Evolutionary conservation across 2,329 filamentous ascomycete genomes (phyloP).

Genomic region (Fusarium fujikuroi): DNA sequence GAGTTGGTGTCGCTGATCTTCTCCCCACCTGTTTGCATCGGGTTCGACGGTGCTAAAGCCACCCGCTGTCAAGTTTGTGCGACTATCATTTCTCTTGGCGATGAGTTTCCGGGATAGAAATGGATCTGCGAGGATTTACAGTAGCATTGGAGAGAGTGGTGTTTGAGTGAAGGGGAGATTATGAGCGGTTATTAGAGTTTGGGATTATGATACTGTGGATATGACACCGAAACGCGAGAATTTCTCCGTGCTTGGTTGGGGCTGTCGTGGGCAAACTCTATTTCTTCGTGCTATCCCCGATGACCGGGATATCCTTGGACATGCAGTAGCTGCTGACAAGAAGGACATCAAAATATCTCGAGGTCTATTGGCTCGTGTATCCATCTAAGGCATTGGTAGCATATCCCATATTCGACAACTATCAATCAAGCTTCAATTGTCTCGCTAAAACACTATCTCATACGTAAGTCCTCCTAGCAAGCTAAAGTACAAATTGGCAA

Average conservation of each 20-base stretch:
- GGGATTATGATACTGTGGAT: not conserved
- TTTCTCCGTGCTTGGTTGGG: not conserved
- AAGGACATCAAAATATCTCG: not conserved
- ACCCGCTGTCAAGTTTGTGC: not conserved
- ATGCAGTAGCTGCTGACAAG: not conserved
- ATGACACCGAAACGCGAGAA: not conserved
- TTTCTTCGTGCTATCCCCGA: not conserved
- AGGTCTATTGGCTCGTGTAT: not conserved
- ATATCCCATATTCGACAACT: not conserved
- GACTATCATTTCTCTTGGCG: not conserved
- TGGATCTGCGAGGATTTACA: not conserved
- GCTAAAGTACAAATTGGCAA: accelerated
- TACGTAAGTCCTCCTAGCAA: too few relatives aligned
- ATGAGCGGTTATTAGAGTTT: not conserved
- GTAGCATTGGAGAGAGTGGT: not conserved
- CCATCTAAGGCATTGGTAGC: accelerated
- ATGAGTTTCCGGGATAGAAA: not conserved
- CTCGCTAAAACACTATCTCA: accelerated
- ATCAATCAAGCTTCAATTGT: accelerated
- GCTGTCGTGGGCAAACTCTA: not conserved
- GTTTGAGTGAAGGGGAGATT: too few relatives aligned
- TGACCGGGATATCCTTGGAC: not conserved
- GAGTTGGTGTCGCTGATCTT: not conserved
- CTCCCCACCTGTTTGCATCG: constrained; percentile 7
- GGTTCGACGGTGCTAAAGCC: constrained; percentile 1